Percentiles rank a stretch among this genome's conserved stretches.
These are phyloP conservation scores for Diaporthe destruens DNA, from an alignment of 2,329 filamentous ascomycete species.

Conservation along the genomic window DNA sequence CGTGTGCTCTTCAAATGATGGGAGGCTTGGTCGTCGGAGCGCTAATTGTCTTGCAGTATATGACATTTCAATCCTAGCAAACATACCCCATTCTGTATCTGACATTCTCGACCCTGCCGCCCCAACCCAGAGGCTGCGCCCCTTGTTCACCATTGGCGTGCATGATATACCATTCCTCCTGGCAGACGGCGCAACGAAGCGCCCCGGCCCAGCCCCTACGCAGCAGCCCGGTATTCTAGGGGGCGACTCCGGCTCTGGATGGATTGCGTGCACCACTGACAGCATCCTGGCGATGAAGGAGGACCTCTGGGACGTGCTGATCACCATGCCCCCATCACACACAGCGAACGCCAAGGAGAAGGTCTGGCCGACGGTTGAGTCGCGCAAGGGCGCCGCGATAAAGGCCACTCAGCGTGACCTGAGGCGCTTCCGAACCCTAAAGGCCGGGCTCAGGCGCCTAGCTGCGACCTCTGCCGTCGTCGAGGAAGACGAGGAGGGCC, in stretches of 20 bases:
- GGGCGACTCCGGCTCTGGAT: conserved; percentile 72
- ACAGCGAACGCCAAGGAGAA: conserved; percentile 69
- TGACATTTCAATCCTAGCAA: conserved; percentile 91
- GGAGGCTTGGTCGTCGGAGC: neutral
- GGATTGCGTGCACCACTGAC: conserved; percentile 96
- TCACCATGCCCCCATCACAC: conserved; percentile 80
- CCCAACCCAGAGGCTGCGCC: conserved; percentile 75
- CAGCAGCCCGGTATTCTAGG: conserved; percentile 45
- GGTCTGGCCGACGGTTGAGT: conserved; percentile 82
- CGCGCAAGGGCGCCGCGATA: conserved; percentile 72
- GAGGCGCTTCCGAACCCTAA: conserved; percentile 80
- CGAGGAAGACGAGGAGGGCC: conserved; percentile 37
- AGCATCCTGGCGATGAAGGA: conserved; percentile 90
- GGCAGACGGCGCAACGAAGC: conserved; percentile 65
- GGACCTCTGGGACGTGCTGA: conserved; percentile 88
- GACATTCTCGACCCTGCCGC: conserved; percentile 75
- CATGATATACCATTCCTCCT: conserved; percentile 89
- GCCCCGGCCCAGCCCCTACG: conserved; percentile 44
- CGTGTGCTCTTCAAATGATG: conserved; percentile 41
- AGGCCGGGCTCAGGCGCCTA: conserved; percentile 70
- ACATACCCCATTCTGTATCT: conserved; percentile 80
- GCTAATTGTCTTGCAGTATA: conserved; percentile 72
- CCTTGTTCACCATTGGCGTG: conserved; percentile 93
- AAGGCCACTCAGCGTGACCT: conserved; percentile 93
- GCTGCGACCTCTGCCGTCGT: conserved; percentile 42